Evolutionary conservation across 148 eudicot species (phyloP).

Genomic region (Polygonum aviculare): DNA sequence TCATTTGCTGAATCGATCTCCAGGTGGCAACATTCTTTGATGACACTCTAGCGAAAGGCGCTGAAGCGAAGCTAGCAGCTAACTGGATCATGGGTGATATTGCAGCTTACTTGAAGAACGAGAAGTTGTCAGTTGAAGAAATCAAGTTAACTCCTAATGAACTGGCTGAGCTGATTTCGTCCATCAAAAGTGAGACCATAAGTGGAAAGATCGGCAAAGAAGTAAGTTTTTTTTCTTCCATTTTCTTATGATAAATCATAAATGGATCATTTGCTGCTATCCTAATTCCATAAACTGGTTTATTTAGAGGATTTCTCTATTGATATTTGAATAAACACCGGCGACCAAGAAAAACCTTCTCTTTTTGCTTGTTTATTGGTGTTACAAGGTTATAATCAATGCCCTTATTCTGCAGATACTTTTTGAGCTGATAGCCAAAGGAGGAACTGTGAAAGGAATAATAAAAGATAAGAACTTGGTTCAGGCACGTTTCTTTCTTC

Average conservation of each 20-base stretch:
- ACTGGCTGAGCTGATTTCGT: constrained; percentile 72
- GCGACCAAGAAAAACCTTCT: too few relatives aligned
- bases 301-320: neutral
- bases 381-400: neutral
- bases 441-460: constrained; percentile 92
- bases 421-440: constrained; percentile 83
- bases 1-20: constrained; percentile 13
- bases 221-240: constrained; percentile 23
- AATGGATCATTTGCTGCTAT: neutral
- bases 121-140: constrained; percentile 58
- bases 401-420: constrained; percentile 49
- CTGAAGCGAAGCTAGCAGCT: constrained; percentile 83
- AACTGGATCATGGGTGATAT: constrained; percentile 99
- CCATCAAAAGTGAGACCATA: constrained; percentile 76
- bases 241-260: neutral
- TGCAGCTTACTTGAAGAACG: constrained; percentile 87
- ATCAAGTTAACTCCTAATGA: constrained; percentile 73
- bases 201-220: constrained; percentile 97
- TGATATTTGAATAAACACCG: neutral
- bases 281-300: neutral
- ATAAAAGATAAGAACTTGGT: constrained; percentile 85
- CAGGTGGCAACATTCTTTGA: constrained; percentile 93
- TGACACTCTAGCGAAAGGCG: constrained; percentile 60
- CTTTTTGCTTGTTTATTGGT: neutral
- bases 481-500: constrained; percentile 48